Conservation (phyloP, 441 rosid genomes). For the Geranium incanum region DNA sequence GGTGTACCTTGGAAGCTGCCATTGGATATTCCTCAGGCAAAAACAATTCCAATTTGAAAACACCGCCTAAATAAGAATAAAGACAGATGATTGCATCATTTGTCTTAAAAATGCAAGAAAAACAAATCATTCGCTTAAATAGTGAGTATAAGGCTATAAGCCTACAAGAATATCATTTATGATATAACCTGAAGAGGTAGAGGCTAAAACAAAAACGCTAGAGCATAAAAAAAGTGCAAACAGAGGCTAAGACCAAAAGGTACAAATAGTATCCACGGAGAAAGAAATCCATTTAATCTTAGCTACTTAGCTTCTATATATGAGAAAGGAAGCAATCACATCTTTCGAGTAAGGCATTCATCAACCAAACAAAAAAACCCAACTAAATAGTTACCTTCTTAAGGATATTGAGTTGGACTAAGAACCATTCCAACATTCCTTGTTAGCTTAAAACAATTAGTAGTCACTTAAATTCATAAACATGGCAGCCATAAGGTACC, state of each 20-base stretch:
- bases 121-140: background rate
- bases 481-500: too few relatives aligned
- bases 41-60: constrained; percentile 95
- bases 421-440: constrained; percentile 62
- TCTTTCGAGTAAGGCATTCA: background rate
- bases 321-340: background rate
- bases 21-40: constrained; percentile 98
- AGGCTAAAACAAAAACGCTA: background rate
- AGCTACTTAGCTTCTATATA: background rate
- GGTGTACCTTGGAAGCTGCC: constrained; percentile 91
- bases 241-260: too few relatives aligned
- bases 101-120: background rate
- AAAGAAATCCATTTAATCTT: background rate
- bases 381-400: constrained; percentile 52
- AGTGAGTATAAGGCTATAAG: background rate
- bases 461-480: too few relatives aligned
- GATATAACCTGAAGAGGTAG: background rate
- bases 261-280: background rate
- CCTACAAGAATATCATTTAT: background rate
- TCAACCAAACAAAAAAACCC: background rate
- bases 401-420: constrained; percentile 97
- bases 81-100: constrained; percentile 17
- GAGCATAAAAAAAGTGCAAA: background rate
- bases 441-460: too few relatives aligned
- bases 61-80: constrained; percentile 57